Percentiles rank a stretch among this genome's conserved stretches.
Conservation (phyloP, 202 grass and related monocot species). For the Panicum hallii region DNA sequence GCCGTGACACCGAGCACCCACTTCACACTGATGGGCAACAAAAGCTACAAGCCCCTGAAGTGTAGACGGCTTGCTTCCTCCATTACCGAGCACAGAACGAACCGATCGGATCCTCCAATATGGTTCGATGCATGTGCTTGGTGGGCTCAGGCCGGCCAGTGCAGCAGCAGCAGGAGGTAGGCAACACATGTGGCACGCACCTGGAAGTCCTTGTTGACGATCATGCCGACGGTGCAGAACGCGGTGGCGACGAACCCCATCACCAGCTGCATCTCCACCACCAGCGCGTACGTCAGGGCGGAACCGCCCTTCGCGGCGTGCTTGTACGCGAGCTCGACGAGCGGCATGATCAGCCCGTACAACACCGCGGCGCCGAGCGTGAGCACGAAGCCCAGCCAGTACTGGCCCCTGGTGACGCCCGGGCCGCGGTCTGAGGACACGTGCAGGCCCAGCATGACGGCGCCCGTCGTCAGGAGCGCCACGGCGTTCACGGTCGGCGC, state of each 20-base stretch:
- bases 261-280: slow-evolving; percentile 89
- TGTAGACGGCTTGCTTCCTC: too few species aligned
- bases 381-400: slow-evolving; percentile 74
- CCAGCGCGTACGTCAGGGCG: slow-evolving; percentile 76
- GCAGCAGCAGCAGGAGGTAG: background rate
- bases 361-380: slow-evolving; percentile 72
- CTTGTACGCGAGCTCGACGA: slow-evolving; percentile 76
- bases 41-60: too few species aligned
- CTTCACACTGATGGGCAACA: too few species aligned
- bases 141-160: too few species aligned
- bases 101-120: too few species aligned
- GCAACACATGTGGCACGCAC: slow-evolving; percentile 25
- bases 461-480: slow-evolving; percentile 68
- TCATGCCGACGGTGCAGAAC: slow-evolving; percentile 73
- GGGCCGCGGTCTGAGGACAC: slow-evolving; percentile 54
- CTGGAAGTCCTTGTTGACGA: slow-evolving; percentile 78
- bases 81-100: too few species aligned
- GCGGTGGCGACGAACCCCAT: slow-evolving; percentile 78
- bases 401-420: slow-evolving; percentile 59
- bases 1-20: too few species aligned
- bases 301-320: slow-evolving; percentile 39
- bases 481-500: slow-evolving; percentile 64
- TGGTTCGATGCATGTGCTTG: background rate
- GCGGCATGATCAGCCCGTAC: slow-evolving; percentile 81
- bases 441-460: slow-evolving; percentile 75